A percentile compares a stretch with the other conserved stretches of the same genome.
Conservation (phyloP, 495 filamentous ascomycete species). For the Penicillium pancosmium region DNA sequence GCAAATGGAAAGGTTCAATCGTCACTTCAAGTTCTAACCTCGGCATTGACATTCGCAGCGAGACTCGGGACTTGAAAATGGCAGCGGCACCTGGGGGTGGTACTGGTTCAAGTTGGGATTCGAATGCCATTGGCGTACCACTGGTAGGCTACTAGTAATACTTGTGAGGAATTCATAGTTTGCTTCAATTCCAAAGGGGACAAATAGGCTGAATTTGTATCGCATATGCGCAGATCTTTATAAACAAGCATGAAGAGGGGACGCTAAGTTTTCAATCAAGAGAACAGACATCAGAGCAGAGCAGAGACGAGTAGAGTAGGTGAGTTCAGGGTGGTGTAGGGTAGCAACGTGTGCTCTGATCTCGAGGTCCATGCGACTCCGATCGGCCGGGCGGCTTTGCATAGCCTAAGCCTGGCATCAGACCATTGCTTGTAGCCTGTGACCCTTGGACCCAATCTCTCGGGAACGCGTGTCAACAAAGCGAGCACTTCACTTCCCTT, state of each 20-base stretch:
- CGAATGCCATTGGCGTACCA: neutral
- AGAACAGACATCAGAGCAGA: conserved; percentile 3
- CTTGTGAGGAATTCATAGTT: neutral
- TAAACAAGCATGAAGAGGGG: conserved; percentile 23
- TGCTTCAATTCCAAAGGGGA: neutral
- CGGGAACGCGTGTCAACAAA: neutral
- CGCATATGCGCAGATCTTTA: conserved; percentile 22
- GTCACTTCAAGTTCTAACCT: neutral
- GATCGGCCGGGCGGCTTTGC: neutral
- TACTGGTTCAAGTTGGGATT: neutral
- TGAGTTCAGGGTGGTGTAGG: neutral
- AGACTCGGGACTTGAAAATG: neutral
- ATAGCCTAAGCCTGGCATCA: neutral
- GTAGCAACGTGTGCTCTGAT: neutral
- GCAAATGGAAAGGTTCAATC: neutral
- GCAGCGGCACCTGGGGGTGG: neutral
- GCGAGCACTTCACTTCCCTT: neutral
- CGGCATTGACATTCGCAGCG: neutral
- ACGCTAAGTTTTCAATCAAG: conserved; percentile 29
- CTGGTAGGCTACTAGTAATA: neutral
- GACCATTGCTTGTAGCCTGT: neutral
- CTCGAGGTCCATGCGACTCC: neutral
- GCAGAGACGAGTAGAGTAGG: neutral
- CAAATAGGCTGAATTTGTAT: conserved; percentile 11
- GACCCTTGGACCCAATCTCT: neutral